Evolutionary conservation across 768 basidiomycete species (phyloP).

Genomic region (Clathrus columnatus): DNA sequence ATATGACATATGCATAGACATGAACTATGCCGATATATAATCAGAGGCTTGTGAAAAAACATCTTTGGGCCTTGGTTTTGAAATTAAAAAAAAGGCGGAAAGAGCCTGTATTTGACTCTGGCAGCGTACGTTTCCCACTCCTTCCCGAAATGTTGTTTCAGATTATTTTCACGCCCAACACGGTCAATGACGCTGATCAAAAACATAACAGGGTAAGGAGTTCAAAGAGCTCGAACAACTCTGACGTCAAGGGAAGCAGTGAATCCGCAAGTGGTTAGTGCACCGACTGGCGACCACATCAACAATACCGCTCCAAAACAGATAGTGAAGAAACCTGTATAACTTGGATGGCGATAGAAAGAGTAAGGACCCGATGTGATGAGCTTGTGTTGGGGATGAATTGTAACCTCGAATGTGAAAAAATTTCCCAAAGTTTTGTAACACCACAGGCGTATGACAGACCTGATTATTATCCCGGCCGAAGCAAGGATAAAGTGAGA

Average conservation of each 20-base stretch:
- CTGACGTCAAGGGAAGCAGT: not conserved
- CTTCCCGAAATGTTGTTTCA: constrained; percentile 32
- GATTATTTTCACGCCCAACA: constrained; percentile 31
- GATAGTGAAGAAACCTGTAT: constrained; percentile 21
- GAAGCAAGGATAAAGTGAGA: constrained; percentile 28
- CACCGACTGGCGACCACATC: not conserved
- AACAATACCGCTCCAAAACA: constrained; percentile 3
- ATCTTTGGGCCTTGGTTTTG: too few relatives aligned
- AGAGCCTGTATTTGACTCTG: constrained; percentile 37
- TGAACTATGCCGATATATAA: too few relatives aligned
- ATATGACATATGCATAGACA: too few relatives aligned
- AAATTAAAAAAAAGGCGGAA: constrained; percentile 30
- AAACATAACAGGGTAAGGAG: not conserved
- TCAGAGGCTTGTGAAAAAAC: too few relatives aligned
- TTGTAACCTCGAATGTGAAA: constrained; percentile 47
- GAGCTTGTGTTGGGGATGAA: constrained; percentile 37
- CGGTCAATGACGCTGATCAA: not conserved
- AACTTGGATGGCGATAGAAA: constrained; percentile 43
- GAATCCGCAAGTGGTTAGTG: not conserved
- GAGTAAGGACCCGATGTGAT: constrained; percentile 42
- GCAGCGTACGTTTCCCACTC: constrained; percentile 37
- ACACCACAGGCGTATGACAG: constrained; percentile 31
- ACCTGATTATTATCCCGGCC: constrained; percentile 29
- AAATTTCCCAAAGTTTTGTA: constrained; percentile 38
- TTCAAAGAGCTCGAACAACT: not conserved